These are phyloP conservation scores for Diversispora epigaea DNA, from an alignment of 192 early-diverging fungal genomes.

Conservation along the genomic window DNA sequence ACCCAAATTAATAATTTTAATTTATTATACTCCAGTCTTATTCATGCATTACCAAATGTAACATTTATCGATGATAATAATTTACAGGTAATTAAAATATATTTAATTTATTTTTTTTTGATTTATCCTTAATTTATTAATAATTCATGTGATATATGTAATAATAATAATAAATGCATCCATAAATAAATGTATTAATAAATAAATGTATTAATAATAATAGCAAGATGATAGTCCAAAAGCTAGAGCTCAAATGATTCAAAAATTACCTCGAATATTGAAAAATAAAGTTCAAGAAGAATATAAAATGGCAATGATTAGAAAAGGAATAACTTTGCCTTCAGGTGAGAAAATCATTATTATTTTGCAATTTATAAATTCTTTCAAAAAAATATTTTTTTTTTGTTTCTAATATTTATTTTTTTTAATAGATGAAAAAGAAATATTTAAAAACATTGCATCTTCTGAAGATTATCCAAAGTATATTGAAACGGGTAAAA, in stretches of 20 bases:
- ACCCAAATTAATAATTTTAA: constrained; percentile 65
- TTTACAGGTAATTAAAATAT: background rate
- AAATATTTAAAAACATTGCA: constrained; percentile 13
- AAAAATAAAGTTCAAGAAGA: constrained; percentile 55
- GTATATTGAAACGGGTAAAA: constrained; percentile 20
- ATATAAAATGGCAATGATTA: constrained; percentile 37
- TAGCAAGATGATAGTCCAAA: constrained; percentile 65
- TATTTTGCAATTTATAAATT: constrained; percentile 25
- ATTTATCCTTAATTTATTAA: background rate
- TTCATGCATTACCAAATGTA: constrained; percentile 56
- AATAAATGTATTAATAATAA: constrained; percentile 37
- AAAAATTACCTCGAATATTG: constrained; percentile 79
- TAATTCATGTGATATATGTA: no score
- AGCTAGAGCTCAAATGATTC: constrained; percentile 66
- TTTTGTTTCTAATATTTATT: background rate
- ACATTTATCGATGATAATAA: constrained; percentile 12
- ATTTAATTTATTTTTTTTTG: background rate
- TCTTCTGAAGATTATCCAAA: constrained; percentile 1
- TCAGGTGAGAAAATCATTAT: background rate
- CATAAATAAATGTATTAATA: no score
- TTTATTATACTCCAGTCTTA: constrained; percentile 52
- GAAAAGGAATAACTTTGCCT: constrained; percentile 14
- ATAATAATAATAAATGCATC: no score
- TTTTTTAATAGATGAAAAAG: constrained; percentile 15
- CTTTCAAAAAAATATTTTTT: background rate